Conservation (phyloP, 805 yeast species). For the Sungouiozyma ichnusensis region DNA sequence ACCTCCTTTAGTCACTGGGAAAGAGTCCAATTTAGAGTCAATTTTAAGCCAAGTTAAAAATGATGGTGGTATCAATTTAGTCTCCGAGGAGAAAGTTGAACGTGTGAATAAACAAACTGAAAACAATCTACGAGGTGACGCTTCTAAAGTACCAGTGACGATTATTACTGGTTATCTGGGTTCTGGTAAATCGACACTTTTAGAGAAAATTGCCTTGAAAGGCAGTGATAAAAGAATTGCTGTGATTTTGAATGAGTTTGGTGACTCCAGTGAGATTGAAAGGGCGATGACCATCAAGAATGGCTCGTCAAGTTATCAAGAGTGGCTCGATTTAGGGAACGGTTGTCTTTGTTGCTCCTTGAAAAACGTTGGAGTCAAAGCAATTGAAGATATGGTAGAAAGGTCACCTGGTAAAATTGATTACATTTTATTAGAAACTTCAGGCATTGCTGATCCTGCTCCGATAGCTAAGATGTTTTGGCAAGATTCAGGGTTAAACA, state of each 20-base stretch:
- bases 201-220: constrained; percentile 60
- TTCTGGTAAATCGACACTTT: constrained; percentile 82
- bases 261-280: constrained; percentile 84
- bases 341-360: constrained; percentile 97
- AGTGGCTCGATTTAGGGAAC: constrained; percentile 93
- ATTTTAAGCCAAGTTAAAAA: constrained; percentile 15
- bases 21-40: constrained; percentile 18
- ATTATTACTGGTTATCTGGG: constrained; percentile 93
- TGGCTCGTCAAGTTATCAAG: constrained; percentile 52
- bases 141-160: constrained; percentile 55
- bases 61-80: constrained; percentile 24
- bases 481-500: constrained; percentile 82
- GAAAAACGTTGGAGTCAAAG: constrained; percentile 87
- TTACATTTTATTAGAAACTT: constrained; percentile 85
- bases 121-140: background rate
- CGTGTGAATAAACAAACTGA: constrained; percentile 18
- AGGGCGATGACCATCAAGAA: constrained; percentile 61
- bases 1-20: constrained; percentile 23
- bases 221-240: constrained; percentile 68
- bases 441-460: constrained; percentile 96
- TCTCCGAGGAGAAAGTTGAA: constrained; percentile 21
- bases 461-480: constrained; percentile 97
- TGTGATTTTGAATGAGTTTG: constrained; percentile 85
- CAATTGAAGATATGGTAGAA: constrained; percentile 78
- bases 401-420: constrained; percentile 67